Percentiles rank a stretch among this genome's conserved stretches.
Evolutionary conservation across 345 rosid genomes (phyloP).

Genomic region (Eucalyptus cloeziana): DNA sequence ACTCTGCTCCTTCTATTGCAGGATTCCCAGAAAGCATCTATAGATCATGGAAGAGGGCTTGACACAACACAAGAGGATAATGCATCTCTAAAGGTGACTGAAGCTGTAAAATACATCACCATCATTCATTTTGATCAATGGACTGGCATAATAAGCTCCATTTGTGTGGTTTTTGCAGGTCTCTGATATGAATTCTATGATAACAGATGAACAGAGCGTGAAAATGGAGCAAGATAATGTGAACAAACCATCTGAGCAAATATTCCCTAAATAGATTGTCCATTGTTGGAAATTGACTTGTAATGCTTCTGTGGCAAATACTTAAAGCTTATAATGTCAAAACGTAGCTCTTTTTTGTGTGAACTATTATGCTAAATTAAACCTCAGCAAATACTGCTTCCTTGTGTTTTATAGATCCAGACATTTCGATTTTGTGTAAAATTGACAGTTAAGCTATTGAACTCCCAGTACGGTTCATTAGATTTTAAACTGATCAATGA

Average conservation of each 20-base stretch:
- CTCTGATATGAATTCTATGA: constrained; percentile 31
- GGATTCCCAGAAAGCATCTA: constrained; percentile 42
- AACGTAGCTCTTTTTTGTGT: not conserved
- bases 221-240: constrained; percentile 57
- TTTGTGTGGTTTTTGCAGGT: constrained; percentile 25
- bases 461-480: not conserved
- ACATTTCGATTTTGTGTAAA: not conserved
- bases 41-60: constrained; percentile 45
- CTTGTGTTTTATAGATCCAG: not conserved
- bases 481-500: not conserved
- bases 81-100: constrained; percentile 39
- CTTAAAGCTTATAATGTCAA: not conserved
- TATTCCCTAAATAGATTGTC: constrained; percentile 19
- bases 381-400: not conserved
- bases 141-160: not conserved
- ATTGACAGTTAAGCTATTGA: not conserved
- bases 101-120: not conserved
- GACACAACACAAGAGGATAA: constrained; percentile 37
- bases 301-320: not conserved
- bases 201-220: constrained; percentile 48
- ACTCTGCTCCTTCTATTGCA: constrained; percentile 1
- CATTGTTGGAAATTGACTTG: not conserved
- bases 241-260: constrained; percentile 41
- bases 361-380: not conserved
- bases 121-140: not conserved